phyloP scores from a whole-genome alignment of 1,139 yeast species.

The Sugiyamaella grinbergsii region DNA sequence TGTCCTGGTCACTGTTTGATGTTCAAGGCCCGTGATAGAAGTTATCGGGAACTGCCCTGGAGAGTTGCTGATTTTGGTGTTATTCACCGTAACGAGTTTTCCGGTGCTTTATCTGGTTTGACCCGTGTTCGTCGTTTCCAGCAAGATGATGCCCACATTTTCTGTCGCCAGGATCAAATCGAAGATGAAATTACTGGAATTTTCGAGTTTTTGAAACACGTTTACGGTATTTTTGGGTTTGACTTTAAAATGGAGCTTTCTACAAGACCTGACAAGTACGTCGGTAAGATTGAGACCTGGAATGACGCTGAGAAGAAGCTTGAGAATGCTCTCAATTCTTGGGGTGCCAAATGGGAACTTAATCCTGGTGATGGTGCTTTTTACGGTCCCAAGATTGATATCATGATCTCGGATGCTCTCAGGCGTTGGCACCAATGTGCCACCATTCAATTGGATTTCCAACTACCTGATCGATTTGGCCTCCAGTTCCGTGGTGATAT shows the following conservation, averaged over 20 bases:
- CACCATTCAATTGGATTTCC: constrained; percentile 96
- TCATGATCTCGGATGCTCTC: constrained; percentile 86
- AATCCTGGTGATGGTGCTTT: constrained; percentile 98
- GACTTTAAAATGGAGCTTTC: constrained; percentile 88
- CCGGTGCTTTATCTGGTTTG: constrained; percentile 87
- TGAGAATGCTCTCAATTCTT: constrained; percentile 69
- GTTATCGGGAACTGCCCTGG: constrained; percentile 93
- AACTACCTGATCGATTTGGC: constrained; percentile 87
- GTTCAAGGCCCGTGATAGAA: constrained; percentile 83
- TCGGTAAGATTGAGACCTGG: constrained; percentile 89
- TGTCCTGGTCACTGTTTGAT: constrained; percentile 97
- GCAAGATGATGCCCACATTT: constrained; percentile 98
- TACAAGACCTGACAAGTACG: constrained; percentile 90
- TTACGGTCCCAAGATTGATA: constrained; percentile 98
- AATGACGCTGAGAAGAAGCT: constrained; percentile 79
- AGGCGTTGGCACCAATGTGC: constrained; percentile 98
- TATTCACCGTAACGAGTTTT: constrained; percentile 91
- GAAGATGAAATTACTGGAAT: constrained; percentile 76
- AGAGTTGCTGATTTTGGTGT: constrained; percentile 97
- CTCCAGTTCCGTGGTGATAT: constrained; percentile 74
- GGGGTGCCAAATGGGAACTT: constrained; percentile 84
- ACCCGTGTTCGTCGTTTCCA: constrained; percentile 98
- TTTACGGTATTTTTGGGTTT: constrained; percentile 84
- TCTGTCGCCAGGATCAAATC: constrained; percentile 89
- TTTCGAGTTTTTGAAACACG: constrained; percentile 74